Evolutionary conservation across 495 filamentous ascomycete species (phyloP).

Genomic region (Talaromyces thailandensis): DNA sequence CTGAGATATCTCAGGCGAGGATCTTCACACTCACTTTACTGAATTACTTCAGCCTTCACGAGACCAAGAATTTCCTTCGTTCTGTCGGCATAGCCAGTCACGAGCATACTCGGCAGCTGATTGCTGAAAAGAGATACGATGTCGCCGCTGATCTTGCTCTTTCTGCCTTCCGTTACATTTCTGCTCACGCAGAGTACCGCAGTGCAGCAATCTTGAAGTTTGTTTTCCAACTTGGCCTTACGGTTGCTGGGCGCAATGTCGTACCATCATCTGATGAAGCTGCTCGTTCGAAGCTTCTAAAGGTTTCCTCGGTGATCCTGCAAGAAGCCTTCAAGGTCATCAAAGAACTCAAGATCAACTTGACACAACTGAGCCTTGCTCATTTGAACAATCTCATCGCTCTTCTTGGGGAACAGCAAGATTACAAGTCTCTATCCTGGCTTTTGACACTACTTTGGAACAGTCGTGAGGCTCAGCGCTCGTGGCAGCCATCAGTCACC

Average conservation of each 20-base stretch:
- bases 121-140: conserved; percentile 17
- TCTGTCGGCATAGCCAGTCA: conserved; percentile 29
- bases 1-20: conserved; percentile 19
- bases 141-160: conserved; percentile 22
- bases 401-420: conserved; percentile 26
- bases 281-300: conserved; percentile 14
- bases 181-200: conserved; percentile 17
- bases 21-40: conserved; percentile 22
- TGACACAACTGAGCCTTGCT: conserved; percentile 18
- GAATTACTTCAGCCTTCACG: conserved; percentile 21
- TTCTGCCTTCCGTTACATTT: conserved; percentile 22
- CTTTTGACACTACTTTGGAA: conserved; percentile 25
- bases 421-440: conserved; percentile 30
- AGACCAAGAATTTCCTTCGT: conserved; percentile 25
- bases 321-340: conserved; percentile 17
- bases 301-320: conserved; percentile 15
- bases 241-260: conserved; percentile 17
- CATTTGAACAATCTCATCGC: conserved; percentile 27
- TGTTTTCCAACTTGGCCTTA: conserved; percentile 20
- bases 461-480: conserved; percentile 19
- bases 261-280: conserved; percentile 10
- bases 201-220: conserved; percentile 19
- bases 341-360: conserved; percentile 18
- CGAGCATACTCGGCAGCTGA: conserved; percentile 18
- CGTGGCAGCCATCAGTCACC: conserved; percentile 15